Evolutionary conservation across 257 asterid species (phyloP).

Genomic region (Gentiana dahurica): DNA sequence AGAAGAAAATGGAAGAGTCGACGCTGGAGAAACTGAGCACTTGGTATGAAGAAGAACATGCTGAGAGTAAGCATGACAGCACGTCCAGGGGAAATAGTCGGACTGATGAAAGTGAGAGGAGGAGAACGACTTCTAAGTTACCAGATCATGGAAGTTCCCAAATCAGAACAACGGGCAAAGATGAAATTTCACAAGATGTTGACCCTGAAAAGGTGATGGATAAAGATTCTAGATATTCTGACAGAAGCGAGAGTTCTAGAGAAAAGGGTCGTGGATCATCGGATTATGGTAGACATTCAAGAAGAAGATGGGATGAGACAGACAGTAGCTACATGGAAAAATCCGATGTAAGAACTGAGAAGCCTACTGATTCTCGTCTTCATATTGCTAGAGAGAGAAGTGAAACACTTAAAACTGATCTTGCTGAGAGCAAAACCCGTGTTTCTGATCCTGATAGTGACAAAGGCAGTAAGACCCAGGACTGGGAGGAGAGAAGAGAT

Average conservation of each 20-base stretch:
- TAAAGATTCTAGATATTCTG: conserved; percentile 35
- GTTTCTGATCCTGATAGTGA: conserved; percentile 34
- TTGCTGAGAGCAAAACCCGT: conserved; percentile 18
- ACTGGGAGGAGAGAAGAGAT: conserved; percentile 44
- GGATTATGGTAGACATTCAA: conserved; percentile 45
- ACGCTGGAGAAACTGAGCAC: conserved; percentile 67
- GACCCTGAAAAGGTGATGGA: conserved; percentile 40
- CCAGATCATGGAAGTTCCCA: conserved; percentile 30
- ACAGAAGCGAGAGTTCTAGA: conserved; percentile 45
- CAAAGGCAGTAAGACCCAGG: conserved; percentile 30
- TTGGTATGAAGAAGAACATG: conserved; percentile 89
- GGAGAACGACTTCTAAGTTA: conserved; percentile 36
- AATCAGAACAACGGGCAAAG: conserved; percentile 13
- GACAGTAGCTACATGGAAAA: conserved; percentile 26
- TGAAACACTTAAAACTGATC: conserved; percentile 28
- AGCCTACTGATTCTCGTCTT: conserved; percentile 28
- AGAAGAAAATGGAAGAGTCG: conserved; percentile 60
- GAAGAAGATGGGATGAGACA: conserved; percentile 82
- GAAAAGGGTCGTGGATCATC: conserved; percentile 45
- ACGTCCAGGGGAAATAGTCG: conserved; percentile 41
- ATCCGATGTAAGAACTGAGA: conserved; percentile 36
- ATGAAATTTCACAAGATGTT: conserved; percentile 14
- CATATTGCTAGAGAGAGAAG: conserved; percentile 38
- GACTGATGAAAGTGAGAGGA: conserved; percentile 48
- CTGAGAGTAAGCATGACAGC: conserved; percentile 43